Evolutionary conservation across 2,329 filamentous ascomycete species (phyloP).

Genomic region (Dactylellina parvicollis): DNA sequence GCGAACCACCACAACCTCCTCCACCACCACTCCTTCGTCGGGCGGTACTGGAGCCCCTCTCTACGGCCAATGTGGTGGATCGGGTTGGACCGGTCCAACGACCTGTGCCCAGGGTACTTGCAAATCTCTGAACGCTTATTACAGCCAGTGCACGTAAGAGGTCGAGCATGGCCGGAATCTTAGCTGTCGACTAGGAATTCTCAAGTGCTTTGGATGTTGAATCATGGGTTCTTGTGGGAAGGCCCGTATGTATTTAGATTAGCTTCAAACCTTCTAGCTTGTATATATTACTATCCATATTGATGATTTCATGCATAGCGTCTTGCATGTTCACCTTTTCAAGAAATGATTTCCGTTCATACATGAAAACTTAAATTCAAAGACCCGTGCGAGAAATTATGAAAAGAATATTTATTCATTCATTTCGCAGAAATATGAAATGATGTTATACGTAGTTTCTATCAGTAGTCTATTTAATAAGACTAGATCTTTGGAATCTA

Average conservation of each 20-base stretch:
- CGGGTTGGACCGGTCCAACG: constrained; percentile 40
- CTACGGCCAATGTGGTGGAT: constrained; percentile 49
- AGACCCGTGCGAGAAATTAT: too few species aligned
- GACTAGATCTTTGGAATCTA: too few species aligned
- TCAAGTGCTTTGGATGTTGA: too few species aligned
- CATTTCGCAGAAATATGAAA: too few species aligned
- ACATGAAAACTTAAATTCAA: too few species aligned
- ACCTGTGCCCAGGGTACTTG: constrained; percentile 44
- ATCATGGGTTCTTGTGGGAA: too few species aligned
- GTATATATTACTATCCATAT: constrained; percentile 37
- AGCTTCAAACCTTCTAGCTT: constrained; percentile 15
- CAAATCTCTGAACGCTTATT: constrained; percentile 32
- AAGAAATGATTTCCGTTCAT: neutral
- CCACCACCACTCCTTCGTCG: constrained; percentile 12
- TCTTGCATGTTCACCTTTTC: constrained; percentile 25
- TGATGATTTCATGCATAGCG: constrained; percentile 44
- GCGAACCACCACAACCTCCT: constrained; percentile 32
- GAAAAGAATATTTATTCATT: too few species aligned
- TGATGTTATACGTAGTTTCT: too few species aligned
- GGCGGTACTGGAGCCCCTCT: constrained; percentile 16
- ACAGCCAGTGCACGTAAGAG: constrained; percentile 51
- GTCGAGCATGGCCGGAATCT: too few species aligned
- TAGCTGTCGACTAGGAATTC: too few species aligned
- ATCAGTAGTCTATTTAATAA: too few species aligned
- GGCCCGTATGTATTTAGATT: constrained; percentile 23